Evolutionary conservation across 768 basidiomycete genomes (phyloP).

Genomic region (Lactarius sanguifluus): DNA sequence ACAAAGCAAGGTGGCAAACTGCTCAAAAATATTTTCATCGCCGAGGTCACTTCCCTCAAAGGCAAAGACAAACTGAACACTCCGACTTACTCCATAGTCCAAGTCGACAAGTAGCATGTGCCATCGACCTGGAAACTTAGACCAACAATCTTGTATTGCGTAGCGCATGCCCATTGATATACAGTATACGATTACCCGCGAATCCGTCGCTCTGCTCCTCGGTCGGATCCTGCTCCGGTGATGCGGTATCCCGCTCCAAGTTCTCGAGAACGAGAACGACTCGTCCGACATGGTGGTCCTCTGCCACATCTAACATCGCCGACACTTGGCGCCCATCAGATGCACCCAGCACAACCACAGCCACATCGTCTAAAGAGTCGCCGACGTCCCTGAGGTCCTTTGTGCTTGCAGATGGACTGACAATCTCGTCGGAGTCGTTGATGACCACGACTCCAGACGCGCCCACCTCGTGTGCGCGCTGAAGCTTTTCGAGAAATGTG

Average conservation of each 20-base stretch:
- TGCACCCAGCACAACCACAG: slow-evolving; percentile 56
- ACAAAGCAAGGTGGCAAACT: slow-evolving; percentile 79
- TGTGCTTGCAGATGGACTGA: slow-evolving; percentile 65
- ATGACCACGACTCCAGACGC: slow-evolving; percentile 80
- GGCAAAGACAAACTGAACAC: slow-evolving; percentile 78
- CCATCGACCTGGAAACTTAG: slow-evolving; percentile 35
- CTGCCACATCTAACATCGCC: slow-evolving; percentile 55
- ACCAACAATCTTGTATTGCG: slow-evolving; percentile 71
- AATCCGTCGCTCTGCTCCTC: slow-evolving; percentile 33
- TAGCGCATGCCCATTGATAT: slow-evolving; percentile 74
- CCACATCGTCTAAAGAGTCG: slow-evolving; percentile 52
- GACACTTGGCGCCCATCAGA: slow-evolving; percentile 53
- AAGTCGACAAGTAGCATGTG: slow-evolving; percentile 55
- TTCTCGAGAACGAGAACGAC: slow-evolving; percentile 52
- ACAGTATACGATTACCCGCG: slow-evolving; percentile 52
- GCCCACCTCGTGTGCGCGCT: slow-evolving; percentile 62
- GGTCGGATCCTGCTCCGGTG: slow-evolving; percentile 27
- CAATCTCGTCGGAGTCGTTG: slow-evolving; percentile 54
- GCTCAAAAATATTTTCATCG: slow-evolving; percentile 92
- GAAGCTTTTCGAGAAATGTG: slow-evolving; percentile 84
- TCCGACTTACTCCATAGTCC: slow-evolving; percentile 84
- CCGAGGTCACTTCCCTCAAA: slow-evolving; percentile 76
- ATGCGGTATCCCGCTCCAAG: slow-evolving; percentile 11
- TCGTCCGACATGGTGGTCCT: slow-evolving; percentile 46
- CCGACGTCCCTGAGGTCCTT: slow-evolving; percentile 59